phyloP scores from a whole-genome alignment of 495 filamentous ascomycete genomes.

The Penicillium canescens region DNA sequence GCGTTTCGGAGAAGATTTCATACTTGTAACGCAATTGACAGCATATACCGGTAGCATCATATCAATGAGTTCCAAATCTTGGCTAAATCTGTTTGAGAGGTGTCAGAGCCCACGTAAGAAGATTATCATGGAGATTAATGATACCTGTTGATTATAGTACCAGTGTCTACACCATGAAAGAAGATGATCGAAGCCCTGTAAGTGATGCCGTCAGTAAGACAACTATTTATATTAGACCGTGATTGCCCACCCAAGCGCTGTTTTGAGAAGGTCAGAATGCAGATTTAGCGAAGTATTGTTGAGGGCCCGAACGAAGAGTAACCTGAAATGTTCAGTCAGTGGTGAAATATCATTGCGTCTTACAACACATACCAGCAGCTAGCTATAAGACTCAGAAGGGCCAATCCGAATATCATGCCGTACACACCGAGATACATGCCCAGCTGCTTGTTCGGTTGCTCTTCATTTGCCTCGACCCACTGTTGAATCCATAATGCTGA shows the following conservation, averaged over 20 bases:
- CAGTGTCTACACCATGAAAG: not conserved
- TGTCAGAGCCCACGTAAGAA: too few species aligned
- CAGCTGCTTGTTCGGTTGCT: not conserved
- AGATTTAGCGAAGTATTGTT: not conserved
- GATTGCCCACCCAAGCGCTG: too few species aligned
- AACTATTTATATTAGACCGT: too few species aligned
- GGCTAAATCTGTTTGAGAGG: not conserved
- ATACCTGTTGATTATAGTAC: not conserved
- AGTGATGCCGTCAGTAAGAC: too few species aligned
- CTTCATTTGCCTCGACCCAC: not conserved
- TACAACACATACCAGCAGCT: not conserved
- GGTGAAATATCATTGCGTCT: not conserved
- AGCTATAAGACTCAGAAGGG: not conserved
- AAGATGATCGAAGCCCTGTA: not conserved
- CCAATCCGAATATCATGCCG: not conserved
- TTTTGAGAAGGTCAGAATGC: not conserved
- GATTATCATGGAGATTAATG: too few species aligned
- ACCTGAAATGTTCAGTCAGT: not conserved
- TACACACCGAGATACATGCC: slow-evolving; percentile 4
- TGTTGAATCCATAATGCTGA: not conserved
- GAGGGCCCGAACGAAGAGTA: not conserved
- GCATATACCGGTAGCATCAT: not conserved
- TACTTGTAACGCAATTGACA: too few species aligned
- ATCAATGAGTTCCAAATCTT: slow-evolving; percentile 1
- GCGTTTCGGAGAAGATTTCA: not conserved